Percentiles rank a stretch among this genome's conserved stretches.
Conservation (phyloP, 331 rosid species). For the Quercus lobata region DNA sequence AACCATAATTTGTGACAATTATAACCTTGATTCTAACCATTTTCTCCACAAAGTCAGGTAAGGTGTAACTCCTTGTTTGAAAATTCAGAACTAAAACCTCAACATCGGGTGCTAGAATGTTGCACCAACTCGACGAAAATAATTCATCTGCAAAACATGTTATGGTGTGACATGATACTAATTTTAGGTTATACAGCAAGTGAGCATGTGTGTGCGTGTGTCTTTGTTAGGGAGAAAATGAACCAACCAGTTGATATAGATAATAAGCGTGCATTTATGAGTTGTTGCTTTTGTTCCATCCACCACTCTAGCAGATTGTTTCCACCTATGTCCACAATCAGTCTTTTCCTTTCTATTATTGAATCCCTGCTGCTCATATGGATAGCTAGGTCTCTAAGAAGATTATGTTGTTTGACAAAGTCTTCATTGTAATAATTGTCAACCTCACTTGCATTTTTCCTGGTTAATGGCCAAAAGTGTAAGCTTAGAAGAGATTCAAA, state of each 20-base stretch:
- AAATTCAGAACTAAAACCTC: slow-evolving; percentile 31
- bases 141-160: slow-evolving; percentile 20
- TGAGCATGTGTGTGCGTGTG: too few relatives aligned
- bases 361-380: slow-evolving; percentile 25
- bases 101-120: slow-evolving; percentile 20
- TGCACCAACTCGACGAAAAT: slow-evolving; percentile 22
- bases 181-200: background rate
- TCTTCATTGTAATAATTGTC: slow-evolving; percentile 37
- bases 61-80: slow-evolving; percentile 15
- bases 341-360: slow-evolving; percentile 32
- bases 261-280: slow-evolving; percentile 32
- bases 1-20: slow-evolving; percentile 17
- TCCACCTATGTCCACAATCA: slow-evolving; percentile 37
- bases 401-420: slow-evolving; percentile 42
- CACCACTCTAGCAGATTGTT: slow-evolving; percentile 49
- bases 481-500: background rate
- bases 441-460: slow-evolving; percentile 25
- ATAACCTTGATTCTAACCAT: slow-evolving; percentile 31
- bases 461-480: slow-evolving; percentile 16
- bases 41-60: slow-evolving; percentile 18
- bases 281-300: slow-evolving; percentile 26
- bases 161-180: too few relatives aligned
- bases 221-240: background rate
- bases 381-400: slow-evolving; percentile 61
- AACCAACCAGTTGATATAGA: slow-evolving; percentile 59